Evolutionary conservation across 2,329 filamentous ascomycete species (phyloP).

Genomic region (Talaromyces sp.): DNA sequence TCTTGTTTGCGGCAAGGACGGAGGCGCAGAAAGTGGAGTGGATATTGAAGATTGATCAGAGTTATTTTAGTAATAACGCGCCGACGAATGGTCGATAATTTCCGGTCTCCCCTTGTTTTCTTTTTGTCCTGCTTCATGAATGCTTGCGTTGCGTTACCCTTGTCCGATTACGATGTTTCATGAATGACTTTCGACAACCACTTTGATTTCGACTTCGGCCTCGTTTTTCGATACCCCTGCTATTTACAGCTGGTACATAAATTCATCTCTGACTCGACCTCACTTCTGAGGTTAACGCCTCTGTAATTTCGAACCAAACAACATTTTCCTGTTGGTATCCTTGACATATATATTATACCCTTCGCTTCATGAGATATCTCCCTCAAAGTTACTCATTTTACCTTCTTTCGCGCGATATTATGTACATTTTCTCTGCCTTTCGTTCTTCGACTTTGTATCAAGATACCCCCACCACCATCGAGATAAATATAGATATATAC

Average conservation of each 20-base stretch:
- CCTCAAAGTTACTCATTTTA: not conserved
- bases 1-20: constrained; percentile 84
- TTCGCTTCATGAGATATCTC: not conserved
- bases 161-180: not conserved
- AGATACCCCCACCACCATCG: constrained; percentile 6
- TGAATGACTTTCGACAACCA: not conserved
- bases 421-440: constrained; percentile 7
- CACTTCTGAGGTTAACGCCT: not conserved
- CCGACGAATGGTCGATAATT: constrained; percentile 21
- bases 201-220: not conserved
- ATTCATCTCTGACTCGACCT: not conserved
- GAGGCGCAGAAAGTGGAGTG: constrained; percentile 94
- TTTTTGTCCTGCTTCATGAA: not conserved
- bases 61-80: constrained; percentile 52
- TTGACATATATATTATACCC: not conserved
- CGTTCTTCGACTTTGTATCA: constrained; percentile 8
- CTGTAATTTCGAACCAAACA: not conserved
- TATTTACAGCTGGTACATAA: not conserved
- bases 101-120: not conserved
- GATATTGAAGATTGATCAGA: constrained; percentile 93
- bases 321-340: not conserved
- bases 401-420: not conserved
- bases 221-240: constrained; percentile 3
- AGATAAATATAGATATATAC: constrained; percentile 9
- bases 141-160: not conserved